Conservation (phyloP, 1,284 basidiomycete species). For the Vanrija sp. region DNA sequence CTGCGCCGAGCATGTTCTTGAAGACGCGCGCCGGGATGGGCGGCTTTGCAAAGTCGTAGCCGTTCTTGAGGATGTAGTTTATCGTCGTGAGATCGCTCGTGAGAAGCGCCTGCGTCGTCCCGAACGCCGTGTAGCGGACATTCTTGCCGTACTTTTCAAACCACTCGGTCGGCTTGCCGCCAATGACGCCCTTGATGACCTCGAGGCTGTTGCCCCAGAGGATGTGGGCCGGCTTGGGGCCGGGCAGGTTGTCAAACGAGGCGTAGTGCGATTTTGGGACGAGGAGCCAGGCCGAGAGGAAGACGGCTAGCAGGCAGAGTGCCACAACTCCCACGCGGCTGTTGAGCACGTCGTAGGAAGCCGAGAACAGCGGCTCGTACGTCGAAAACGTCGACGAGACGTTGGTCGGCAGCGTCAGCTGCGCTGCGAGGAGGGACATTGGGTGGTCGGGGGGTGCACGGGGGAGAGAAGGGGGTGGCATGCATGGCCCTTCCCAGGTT, state of each 20-base stretch:
- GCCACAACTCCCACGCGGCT: too few species aligned
- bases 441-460: too few species aligned
- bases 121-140: constrained; percentile 15
- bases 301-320: background rate
- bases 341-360: too few species aligned
- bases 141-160: constrained; percentile 22
- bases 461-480: too few species aligned
- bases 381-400: too few species aligned
- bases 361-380: too few species aligned
- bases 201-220: constrained; percentile 21
- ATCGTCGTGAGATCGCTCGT: constrained; percentile 60
- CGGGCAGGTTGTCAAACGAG: constrained; percentile 15
- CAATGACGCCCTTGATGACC: constrained; percentile 16
- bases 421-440: too few species aligned
- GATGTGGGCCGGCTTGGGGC: constrained; percentile 11
- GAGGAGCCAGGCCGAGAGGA: constrained; percentile 5
- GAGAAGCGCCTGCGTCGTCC: too few species aligned
- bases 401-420: too few species aligned
- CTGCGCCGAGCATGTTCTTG: background rate
- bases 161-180: constrained; percentile 21
- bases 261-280: background rate
- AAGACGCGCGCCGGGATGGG: constrained; percentile 46
- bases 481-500: too few species aligned
- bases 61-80: constrained; percentile 58
- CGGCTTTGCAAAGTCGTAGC: constrained; percentile 64